Evolutionary conservation across 2,329 filamentous ascomycete species (phyloP).

Genomic region (Rachicladosporium sp.): DNA sequence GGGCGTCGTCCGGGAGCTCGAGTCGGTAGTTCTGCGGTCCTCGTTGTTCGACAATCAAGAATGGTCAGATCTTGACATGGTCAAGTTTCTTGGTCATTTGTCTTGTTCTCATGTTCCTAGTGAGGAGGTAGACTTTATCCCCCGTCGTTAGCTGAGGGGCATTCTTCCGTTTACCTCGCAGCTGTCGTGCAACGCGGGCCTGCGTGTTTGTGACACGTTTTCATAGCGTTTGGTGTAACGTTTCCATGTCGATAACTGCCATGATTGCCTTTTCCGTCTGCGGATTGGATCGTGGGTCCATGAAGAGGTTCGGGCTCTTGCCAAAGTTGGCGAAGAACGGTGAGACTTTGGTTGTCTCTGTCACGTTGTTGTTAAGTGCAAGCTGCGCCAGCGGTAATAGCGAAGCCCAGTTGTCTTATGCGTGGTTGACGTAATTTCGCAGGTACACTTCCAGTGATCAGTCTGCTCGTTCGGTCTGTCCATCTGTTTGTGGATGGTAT

Average conservation of each 20-base stretch:
- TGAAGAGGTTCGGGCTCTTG: too few species aligned
- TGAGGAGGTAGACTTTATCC: not conserved
- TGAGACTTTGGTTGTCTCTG: not conserved
- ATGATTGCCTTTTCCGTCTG: too few species aligned
- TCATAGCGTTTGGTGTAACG: too few species aligned
- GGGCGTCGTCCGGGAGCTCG: not conserved
- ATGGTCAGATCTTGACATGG: not conserved
- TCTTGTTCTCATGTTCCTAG: not conserved
- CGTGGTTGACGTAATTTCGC: not conserved
- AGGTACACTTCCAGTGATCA: not conserved
- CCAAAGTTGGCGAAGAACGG: not conserved
- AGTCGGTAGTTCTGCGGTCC: not conserved
- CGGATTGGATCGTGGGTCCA: too few species aligned
- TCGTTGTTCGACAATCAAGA: not conserved
- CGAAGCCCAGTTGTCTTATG: not conserved
- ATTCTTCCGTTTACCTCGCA: too few species aligned
- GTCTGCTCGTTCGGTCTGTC: not conserved
- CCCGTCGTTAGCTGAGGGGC: too few species aligned
- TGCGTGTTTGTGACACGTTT: too few species aligned
- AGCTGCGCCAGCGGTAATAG: not conserved
- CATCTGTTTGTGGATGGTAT: not conserved
- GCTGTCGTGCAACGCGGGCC: too few species aligned
- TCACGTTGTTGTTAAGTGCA: not conserved
- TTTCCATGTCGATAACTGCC: too few species aligned
- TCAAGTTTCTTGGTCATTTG: constrained; percentile 1